Conservation (phyloP, 257 asterid genomes). For the Rhazya stricta region DNA sequence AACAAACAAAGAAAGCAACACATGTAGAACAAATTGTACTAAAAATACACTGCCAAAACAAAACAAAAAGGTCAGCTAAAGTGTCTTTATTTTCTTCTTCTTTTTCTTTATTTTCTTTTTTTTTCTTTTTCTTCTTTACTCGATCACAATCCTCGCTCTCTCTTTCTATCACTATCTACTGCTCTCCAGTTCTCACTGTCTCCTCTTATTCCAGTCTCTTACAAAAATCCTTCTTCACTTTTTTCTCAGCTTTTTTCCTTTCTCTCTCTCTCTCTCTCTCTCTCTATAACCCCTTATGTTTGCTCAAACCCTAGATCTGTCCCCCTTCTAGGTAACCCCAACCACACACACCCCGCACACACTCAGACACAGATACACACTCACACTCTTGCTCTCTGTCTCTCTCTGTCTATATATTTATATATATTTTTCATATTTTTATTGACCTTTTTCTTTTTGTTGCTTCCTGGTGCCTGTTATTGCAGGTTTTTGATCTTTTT, state of each 20-base stretch:
- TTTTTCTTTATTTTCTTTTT: not conserved
- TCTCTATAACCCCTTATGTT: slow-evolving; percentile 40
- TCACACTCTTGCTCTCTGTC: not conserved
- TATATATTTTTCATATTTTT: not conserved
- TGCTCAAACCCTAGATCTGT: slow-evolving; percentile 94
- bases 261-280: not conserved
- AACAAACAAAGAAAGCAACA: not conserved
- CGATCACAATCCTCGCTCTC: not conserved
- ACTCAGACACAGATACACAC: not conserved
- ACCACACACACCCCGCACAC: slow-evolving; percentile 25
- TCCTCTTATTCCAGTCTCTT: slow-evolving; percentile 2
- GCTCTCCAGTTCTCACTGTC: not conserved
- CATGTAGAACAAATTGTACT: not conserved
- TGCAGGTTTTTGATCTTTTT: slow-evolving; percentile 10
- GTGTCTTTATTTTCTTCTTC: not conserved
- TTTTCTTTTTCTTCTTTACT: not conserved
- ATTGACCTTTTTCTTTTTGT: not conserved
- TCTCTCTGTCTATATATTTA: not conserved
- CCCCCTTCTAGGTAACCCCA: slow-evolving; percentile 55
- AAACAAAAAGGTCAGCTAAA: slow-evolving; percentile 2
- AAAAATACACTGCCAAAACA: not conserved
- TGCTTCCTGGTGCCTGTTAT: not conserved
- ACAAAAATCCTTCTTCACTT: not conserved
- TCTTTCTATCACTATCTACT: not conserved
- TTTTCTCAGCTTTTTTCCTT: not conserved